Evolutionary conservation across 2,329 filamentous ascomycete species (phyloP), one percentile per base, ranked within the genome.

Genomic region (Ophiocordyceps sinensis): DNA sequence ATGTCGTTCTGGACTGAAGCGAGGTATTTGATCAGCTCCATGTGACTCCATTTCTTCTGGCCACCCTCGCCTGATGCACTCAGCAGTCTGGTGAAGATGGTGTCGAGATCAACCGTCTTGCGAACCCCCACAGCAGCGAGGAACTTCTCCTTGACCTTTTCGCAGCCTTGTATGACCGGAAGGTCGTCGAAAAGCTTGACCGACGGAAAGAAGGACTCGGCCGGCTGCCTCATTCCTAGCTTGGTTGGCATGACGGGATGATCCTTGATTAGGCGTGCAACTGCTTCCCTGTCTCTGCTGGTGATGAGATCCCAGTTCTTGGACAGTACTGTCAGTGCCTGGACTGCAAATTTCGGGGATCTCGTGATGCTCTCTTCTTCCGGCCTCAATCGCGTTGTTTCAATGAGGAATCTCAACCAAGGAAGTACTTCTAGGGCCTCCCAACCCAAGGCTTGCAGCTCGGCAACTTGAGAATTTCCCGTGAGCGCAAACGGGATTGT

Each of bases 141-240:
- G 46, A 98, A 85, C 57, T 93, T 95, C 37, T 96, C 89, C 56
- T 95, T 96, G 12, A 95, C 75, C 28, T 79, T 76, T 34, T 81
- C 77, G 36, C 88, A 77, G 12, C 76, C 77, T 47, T 80, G 75
- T 2, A 96, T 78, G 12, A 82, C 79, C 0, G 91, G 88, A 14
- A 98, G 67, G 56, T 98, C 91, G 46, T 95, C 87, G 53, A 98
- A 98, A 0, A 98, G 67, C 57, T 86, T 91, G 31, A 98, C 91
- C n/a, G 77, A 82, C 2, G 85, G 78, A 54, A 98, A 95, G 59
- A 95, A 98, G 0, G 91, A 80, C 48, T 96, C 87, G 3, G 68
- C 64, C 5, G 91, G 91, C 49, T 75, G 83, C 51, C 70, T 82
- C 88, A 98, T 93, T 8, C 91, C 91, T 48, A 80, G 63, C 56